Evolutionary conservation across 108 stramenopile species (phyloP), one percentile per base, ranked within the genome.

Genomic region (Cylindrotheca closterium): DNA sequence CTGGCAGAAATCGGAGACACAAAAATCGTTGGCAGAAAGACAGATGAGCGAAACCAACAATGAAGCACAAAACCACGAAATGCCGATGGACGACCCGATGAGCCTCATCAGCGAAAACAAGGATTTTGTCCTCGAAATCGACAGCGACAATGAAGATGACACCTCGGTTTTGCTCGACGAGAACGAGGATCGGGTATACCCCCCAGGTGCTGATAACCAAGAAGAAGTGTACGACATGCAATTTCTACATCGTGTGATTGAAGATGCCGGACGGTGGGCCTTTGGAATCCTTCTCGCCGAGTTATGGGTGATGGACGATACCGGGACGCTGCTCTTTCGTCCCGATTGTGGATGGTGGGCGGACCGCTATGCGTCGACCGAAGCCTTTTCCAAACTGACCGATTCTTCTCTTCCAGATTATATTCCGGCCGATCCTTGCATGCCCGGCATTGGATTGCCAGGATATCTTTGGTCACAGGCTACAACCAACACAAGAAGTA

Each of bases 261-360:
- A 23, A 18, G 82, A 79, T 65, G 75, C 82, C 7, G 79, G 75
- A 23, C 58, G 65, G n/a, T 72, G 77, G 59, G 74, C 79, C 24
- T 83, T 58, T 51, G 82, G 82, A 10, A 49, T 49, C 42, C 58
- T 83, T 42, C 66, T 78, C 29, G 60, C 78, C 21, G 82, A 83
- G 47, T 75, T 79, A 24, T 83, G 82, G 82, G 59, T 77, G 1
- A 8, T 79, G 30, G 60, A 46, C 32, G 53, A 47, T 12, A 65
- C 61, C 31, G 52, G 67, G 18, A 73, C 63, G n/a, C 32, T 33
- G 0, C 50, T 83, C 47, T 49, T n/a, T 26, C 75, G 82, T 12
- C 76, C 79, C 1, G 32, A 57, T 18, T 26, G 32, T n/a, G 69
- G 69, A 25, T 70, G 52, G 51, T 70, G 69, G 60, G 21, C 62